phyloP scores from a whole-genome alignment of 2,329 filamentous ascomycete genomes.

The Aspergillus sp. region DNA sequence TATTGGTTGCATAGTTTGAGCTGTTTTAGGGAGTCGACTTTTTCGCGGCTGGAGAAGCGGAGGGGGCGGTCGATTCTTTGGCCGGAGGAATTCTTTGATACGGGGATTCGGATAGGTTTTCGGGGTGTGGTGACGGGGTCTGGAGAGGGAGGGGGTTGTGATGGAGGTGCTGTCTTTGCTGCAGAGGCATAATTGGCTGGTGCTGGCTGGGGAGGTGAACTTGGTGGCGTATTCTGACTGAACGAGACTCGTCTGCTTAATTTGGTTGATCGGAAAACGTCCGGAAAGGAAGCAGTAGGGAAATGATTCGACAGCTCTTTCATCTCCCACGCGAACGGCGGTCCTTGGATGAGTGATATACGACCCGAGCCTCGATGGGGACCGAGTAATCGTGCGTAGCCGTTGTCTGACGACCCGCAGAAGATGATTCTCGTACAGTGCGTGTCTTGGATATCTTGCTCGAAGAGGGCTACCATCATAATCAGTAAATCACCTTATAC shows the following conservation, averaged over 20 bases:
- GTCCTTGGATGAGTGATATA: conserved; percentile 34
- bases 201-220: conserved; percentile 1
- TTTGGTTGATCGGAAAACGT: conserved; percentile 9
- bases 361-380: conserved; percentile 24
- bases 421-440: conserved; percentile 40
- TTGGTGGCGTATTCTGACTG: conserved; percentile 6
- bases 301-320: conserved; percentile 19
- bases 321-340: conserved; percentile 34
- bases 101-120: too few relatives aligned
- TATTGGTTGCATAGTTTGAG: conserved; percentile 31
- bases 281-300: conserved; percentile 6
- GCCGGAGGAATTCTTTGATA: conserved; percentile 1
- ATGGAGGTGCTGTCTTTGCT: conserved; percentile 2
- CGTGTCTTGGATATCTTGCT: conserved; percentile 28
- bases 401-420: conserved; percentile 39
- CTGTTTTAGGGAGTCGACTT: conserved; percentile 19
- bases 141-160: conserved; percentile 1
- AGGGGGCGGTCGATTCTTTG: conserved; percentile 21
- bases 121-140: not conserved
- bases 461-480: conserved; percentile 26
- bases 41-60: conserved; percentile 9
- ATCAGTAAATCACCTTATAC: conserved; percentile 1
- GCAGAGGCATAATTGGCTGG: conserved; percentile 11
- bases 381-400: conserved; percentile 39
- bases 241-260: conserved; percentile 4